Evolutionary conservation across 768 basidiomycete species (phyloP), one percentile per base, ranked within the genome.

Genomic region (Pulveroboletus ravenelii): DNA sequence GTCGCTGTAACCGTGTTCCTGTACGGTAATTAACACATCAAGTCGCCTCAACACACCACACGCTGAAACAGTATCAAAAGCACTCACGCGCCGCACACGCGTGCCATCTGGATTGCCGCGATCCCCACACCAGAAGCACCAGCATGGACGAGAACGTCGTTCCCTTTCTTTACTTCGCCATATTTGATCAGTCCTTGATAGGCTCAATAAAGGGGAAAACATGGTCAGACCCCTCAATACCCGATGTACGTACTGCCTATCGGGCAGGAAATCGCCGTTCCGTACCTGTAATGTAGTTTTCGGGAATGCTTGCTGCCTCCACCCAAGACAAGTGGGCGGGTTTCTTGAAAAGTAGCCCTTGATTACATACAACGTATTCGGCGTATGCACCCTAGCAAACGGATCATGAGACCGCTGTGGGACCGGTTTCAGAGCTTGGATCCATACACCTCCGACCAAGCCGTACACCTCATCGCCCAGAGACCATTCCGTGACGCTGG

Each of bases 111-210:
- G 43, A 87, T 89, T 13, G 90, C 89, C 3, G 93, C 85, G 14
- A 94, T 66, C 1, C 93, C 93, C 5, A 96, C 92, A 27, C 93
- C 92, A 12, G 89, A 91, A 3, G 92, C 92, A 7, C 85, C 94
- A 17, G 93, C 92, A 62, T 97, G 95, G 12, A 97, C 76, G 14
- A 98, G 77, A 10, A 92, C 89, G 60, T 87, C 70, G 41, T 91
- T 85, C 32, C 82, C 81, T 54, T 75, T 62, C 62, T 85, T 79
- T 39, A 94, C 60, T 57, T 86, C 76, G 1, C 84, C 87, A 53
- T 84, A 79, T 32, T 85, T 64, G 41, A 89, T 74, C 17, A 87
- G 65, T 0, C 79, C 83, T 60, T 85, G 83, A 62, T 74, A 84
- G 5, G 84, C 84, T 81, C 56, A 35, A 53, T 39, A 46, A 27